A percentile compares a stretch with the other conserved stretches of the same genome.
phyloP scores from a whole-genome alignment of 2,329 filamentous ascomycete species.

The Fusarium udum region DNA sequence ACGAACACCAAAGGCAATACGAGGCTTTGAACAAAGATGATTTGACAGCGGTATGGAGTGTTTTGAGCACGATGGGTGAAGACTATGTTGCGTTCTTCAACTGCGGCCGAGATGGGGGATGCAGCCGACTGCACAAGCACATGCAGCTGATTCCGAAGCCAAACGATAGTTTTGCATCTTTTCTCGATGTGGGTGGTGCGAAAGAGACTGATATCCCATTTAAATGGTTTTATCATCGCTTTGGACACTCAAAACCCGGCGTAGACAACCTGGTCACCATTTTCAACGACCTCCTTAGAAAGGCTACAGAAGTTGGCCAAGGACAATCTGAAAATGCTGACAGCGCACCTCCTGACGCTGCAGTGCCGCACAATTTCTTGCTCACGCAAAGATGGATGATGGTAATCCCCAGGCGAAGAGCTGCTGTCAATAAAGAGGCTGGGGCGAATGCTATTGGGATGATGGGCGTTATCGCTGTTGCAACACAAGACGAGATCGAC shows the following conservation, averaged over 20 bases:
- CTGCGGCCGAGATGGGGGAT: neutral
- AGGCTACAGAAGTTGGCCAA: rapidly evolving
- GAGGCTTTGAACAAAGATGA: rapidly evolving
- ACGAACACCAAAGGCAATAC: neutral
- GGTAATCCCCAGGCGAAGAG: neutral
- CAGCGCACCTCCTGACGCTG: rapidly evolving
- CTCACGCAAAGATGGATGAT: neutral
- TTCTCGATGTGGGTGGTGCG: rapidly evolving
- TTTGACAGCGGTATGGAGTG: neutral
- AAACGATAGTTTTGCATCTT: neutral
- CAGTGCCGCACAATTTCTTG: neutral
- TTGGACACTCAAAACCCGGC: rapidly evolving
- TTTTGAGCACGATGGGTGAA: neutral
- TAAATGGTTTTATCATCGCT: neutral
- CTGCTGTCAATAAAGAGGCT: neutral
- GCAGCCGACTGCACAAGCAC: conserved; percentile 1
- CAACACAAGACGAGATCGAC: neutral
- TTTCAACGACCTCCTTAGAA: neutral
- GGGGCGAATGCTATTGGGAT: neutral
- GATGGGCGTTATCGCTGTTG: neutral
- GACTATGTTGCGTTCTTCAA: neutral
- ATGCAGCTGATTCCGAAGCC: neutral
- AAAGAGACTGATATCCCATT: neutral
- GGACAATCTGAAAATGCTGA: neutral
- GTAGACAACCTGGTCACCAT: neutral